These are phyloP conservation scores for Ceratonia siliqua DNA, from an alignment of 306 rosid genomes.

Conservation along the genomic window DNA sequence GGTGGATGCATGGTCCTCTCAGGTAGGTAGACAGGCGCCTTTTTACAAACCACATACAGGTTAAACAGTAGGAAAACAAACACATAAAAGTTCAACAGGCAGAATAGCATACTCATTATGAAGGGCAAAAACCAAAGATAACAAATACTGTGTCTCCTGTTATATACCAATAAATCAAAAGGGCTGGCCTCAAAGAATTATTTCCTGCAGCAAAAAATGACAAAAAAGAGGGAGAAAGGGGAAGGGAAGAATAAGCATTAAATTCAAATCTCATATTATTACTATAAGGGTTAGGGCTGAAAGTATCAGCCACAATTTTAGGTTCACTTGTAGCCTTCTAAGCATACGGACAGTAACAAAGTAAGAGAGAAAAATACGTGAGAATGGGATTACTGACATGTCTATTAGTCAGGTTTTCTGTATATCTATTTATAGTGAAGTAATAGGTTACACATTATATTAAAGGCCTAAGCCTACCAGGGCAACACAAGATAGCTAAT, in stretches of 20 bases:
- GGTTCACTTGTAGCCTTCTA: background rate
- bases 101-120: background rate
- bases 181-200: background rate
- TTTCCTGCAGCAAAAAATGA: background rate
- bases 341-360: too few relatives aligned
- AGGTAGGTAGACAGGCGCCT: slow-evolving; percentile 65
- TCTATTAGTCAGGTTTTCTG: too few relatives aligned
- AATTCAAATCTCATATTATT: background rate
- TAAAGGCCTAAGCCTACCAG: too few relatives aligned
- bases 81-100: background rate
- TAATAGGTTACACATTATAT: too few relatives aligned
- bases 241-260: background rate
- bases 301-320: background rate
- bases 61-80: background rate
- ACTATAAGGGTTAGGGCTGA: background rate
- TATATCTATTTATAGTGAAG: too few relatives aligned
- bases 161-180: background rate
- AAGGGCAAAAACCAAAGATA: background rate
- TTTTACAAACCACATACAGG: slow-evolving; percentile 42
- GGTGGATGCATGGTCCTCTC: slow-evolving; percentile 69
- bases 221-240: slow-evolving; percentile 3
- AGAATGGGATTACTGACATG: too few relatives aligned
- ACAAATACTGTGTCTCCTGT: background rate
- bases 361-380: too few relatives aligned
- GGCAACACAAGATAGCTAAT: too few relatives aligned